phyloP scores from a whole-genome alignment of 768 basidiomycete species.

The Leccinum pellstonianum region DNA sequence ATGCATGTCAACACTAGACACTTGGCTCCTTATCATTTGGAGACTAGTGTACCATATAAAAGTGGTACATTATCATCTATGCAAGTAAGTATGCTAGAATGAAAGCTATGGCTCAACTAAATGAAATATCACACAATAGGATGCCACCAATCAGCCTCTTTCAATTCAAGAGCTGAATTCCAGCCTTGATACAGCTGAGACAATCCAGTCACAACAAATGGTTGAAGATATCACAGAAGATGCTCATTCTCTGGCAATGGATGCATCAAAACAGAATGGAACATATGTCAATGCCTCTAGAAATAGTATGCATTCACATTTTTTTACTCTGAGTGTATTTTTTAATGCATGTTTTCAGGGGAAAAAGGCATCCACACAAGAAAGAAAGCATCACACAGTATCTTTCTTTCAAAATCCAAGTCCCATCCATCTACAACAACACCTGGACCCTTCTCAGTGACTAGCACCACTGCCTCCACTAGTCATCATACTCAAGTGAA shows the following conservation, averaged over 20 bases:
- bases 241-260: not conserved
- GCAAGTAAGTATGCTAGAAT: conserved; percentile 12
- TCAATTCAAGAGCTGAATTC: not conserved
- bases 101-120: not conserved
- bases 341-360: not conserved
- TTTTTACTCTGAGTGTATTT: not conserved
- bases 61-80: not conserved
- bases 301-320: not conserved
- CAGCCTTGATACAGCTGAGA: not conserved
- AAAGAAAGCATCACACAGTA: not conserved
- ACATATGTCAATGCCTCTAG: not conserved
- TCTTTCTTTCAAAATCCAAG: not conserved
- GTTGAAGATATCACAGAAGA: not conserved
- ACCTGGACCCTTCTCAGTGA: not conserved
- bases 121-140: not conserved
- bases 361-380: not conserved
- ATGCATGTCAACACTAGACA: conserved; percentile 24
- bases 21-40: not conserved
- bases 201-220: not conserved
- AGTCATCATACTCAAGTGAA: not conserved
- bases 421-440: not conserved
- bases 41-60: not conserved
- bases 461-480: not conserved
- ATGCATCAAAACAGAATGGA: not conserved
- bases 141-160: not conserved